Evolutionary conservation across 2,329 filamentous ascomycete species (phyloP).

Genomic region (Claviceps sp.): DNA sequence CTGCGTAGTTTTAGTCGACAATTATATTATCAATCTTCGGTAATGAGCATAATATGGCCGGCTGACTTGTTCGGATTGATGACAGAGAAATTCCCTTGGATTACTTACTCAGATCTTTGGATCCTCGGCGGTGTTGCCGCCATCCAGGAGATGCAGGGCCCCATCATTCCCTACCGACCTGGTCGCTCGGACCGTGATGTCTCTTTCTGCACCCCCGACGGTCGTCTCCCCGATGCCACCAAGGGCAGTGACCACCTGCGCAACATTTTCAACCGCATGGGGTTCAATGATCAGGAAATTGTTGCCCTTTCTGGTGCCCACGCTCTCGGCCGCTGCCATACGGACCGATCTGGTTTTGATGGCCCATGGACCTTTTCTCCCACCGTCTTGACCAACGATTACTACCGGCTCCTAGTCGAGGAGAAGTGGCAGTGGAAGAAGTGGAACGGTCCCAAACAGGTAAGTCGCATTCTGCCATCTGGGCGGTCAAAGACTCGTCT

Average conservation of each 20-base stretch:
- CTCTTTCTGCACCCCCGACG: slow-evolving; percentile 81
- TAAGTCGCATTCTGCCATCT: slow-evolving; percentile 13
- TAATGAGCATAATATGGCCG: too few species aligned
- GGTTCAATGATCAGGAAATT: slow-evolving; percentile 94
- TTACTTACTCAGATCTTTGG: slow-evolving; percentile 93
- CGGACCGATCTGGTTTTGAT: slow-evolving; percentile 73
- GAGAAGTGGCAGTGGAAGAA: slow-evolving; percentile 90
- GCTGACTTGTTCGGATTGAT: neutral
- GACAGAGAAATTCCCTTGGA: slow-evolving; percentile 71
- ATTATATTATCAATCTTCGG: too few species aligned
- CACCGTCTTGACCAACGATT: slow-evolving; percentile 88
- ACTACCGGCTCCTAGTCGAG: slow-evolving; percentile 71
- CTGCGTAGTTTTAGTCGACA: too few species aligned
- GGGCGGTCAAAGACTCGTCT: neutral
- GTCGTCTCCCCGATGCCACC: slow-evolving; percentile 67
- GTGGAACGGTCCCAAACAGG: slow-evolving; percentile 78
- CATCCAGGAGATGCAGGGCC: slow-evolving; percentile 92
- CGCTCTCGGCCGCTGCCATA: slow-evolving; percentile 80
- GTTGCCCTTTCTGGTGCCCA: slow-evolving; percentile 80
- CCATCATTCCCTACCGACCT: slow-evolving; percentile 74
- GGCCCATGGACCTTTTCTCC: slow-evolving; percentile 91
- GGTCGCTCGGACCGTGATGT: slow-evolving; percentile 71
- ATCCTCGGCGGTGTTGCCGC: slow-evolving; percentile 75
- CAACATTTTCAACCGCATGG: slow-evolving; percentile 91
- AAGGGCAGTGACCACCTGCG: slow-evolving; percentile 74